Conservation (phyloP, 352 stramenopile species). For the Chrysophaeum taylorii region DNA sequence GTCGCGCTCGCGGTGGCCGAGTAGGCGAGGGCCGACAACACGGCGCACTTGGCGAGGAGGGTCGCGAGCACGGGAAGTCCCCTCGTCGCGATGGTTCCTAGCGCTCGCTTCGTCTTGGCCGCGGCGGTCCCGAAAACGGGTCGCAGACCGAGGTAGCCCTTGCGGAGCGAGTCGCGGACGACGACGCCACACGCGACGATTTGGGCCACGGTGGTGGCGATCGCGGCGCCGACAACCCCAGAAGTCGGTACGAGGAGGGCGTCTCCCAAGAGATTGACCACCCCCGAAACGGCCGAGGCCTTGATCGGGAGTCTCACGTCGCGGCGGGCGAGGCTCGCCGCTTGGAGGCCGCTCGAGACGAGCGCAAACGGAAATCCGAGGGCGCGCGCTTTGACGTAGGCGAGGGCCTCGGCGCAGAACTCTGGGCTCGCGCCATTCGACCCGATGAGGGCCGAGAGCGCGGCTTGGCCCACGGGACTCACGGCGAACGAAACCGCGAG, state of each 20-base stretch:
- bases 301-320: not conserved
- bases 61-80: not conserved
- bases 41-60: not conserved
- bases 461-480: no score
- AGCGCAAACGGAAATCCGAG: not conserved
- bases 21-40: not conserved
- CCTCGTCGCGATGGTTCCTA: not conserved
- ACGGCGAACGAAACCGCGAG: not conserved
- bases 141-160: no score
- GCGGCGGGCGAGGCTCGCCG: not conserved
- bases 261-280: not conserved
- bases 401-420: slow-evolving; percentile 6
- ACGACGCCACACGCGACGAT: not conserved
- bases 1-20: not conserved
- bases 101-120: not conserved
- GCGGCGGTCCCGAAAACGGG: not conserved
- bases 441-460: no score
- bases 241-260: not conserved
- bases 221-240: not conserved
- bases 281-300: not conserved
- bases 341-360: not conserved
- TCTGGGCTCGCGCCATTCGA: no score
- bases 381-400: not conserved
- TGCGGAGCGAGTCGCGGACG: no score
- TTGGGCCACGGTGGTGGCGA: not conserved